Base-by-base conservation (phyloP, 2,329 filamentous ascomycete genomes). In the Colletotrichum cordylinicola region DNA sequence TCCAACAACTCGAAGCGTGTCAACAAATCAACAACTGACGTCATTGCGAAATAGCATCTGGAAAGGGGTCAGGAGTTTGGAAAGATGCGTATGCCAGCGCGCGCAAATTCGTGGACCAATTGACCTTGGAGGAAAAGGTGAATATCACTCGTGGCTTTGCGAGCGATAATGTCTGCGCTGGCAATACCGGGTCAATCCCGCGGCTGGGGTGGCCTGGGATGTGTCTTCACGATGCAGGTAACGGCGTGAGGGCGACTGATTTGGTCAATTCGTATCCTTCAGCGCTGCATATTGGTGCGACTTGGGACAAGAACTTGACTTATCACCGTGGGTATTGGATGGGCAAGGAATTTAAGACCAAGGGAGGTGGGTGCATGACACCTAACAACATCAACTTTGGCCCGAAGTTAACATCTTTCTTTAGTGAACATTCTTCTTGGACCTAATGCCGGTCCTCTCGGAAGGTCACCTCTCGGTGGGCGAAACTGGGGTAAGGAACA, bases 71-170 rank as follows among this genome's bases (percentile, higher is more conserved):
- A 4, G 70, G 70, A 6, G 16, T 69, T n/a, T 94, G 93, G 93
- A 85, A 85, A 8, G 84, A 86, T 31, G 91, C 92, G 56, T 94
- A 93, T 79, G 83, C 83, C 61, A 91, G 89, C 77, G 93, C 93
- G 3, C 85, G 88, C 33, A 81, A 84, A 2, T 83, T 94, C 3
- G 92, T 94, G 9, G 84, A 84, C 43, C 88, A 90, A 70, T 91
- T 94, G 89, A 94, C 92, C 0, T 82, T 94, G 4, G 92, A 92
- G 15, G 93, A 94, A 80, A 94, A 92, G 80, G 90, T 84, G 31
- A 89, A 89, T 75, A 85, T 88, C 29, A 79, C 82, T 1, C 79
- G 84, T 9, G 81, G 72, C 8, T 88, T 6, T 61, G 80, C 15
- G 81, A 85, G 4, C 78, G 88, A 24, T 77, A 89, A 88, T 76